These are phyloP conservation scores for Leccinum disarticulatum DNA, from an alignment of 768 basidiomycete genomes.

Conservation along the genomic window DNA sequence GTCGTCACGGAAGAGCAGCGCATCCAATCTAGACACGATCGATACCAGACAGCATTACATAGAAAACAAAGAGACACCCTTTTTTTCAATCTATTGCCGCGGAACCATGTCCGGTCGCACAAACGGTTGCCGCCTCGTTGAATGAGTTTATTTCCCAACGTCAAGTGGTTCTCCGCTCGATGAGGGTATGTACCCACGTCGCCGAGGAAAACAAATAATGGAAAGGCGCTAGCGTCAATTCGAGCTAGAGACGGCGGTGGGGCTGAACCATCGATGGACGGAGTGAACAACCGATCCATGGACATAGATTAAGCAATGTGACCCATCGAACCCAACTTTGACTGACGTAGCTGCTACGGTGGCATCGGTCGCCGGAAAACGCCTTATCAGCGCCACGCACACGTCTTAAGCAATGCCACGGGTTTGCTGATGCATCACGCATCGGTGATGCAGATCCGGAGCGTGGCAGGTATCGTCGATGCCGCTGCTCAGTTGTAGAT, in stretches of 20 bases:
- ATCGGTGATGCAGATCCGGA: conserved; percentile 2
- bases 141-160: neutral
- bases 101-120: neutral
- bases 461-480: neutral
- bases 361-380: neutral
- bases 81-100: neutral
- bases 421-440: neutral
- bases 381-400: neutral
- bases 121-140: neutral
- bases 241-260: neutral
- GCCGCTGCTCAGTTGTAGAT: conserved; percentile 1
- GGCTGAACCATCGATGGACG: neutral
- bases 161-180: neutral
- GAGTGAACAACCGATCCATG: neutral
- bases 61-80: neutral
- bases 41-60: neutral
- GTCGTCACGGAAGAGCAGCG: neutral
- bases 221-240: neutral
- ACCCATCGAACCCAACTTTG: neutral
- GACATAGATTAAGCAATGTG: neutral
- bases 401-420: conserved; percentile 1
- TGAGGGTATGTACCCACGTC: neutral
- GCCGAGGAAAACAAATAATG: neutral
- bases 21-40: neutral
- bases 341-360: neutral